Conservation (phyloP, 139 green algal genomes). For the Coelastrella sp. region DNA sequence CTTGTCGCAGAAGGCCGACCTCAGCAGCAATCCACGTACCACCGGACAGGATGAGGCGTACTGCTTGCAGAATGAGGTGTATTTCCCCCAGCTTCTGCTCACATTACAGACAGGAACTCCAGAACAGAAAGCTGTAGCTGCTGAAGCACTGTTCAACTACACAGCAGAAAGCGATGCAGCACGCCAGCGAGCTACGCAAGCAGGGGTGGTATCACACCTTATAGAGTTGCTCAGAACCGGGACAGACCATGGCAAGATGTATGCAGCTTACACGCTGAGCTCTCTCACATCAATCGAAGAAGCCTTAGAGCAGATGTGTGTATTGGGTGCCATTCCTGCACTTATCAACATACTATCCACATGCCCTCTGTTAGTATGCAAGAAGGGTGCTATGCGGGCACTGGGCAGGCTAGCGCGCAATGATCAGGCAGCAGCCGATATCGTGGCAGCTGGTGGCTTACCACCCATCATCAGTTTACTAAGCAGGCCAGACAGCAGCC, state of each 20-base stretch:
- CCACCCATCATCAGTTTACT: slow-evolving; percentile 58
- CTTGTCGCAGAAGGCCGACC: slow-evolving; percentile 37
- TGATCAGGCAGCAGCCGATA: slow-evolving; percentile 56
- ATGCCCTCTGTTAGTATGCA: slow-evolving; percentile 38
- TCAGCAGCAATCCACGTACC: slow-evolving; percentile 35
- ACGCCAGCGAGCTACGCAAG: slow-evolving; percentile 17
- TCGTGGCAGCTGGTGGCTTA: slow-evolving; percentile 62
- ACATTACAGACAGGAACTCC: slow-evolving; percentile 32
- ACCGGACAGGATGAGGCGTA: slow-evolving; percentile 25
- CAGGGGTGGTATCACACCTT: slow-evolving; percentile 54
- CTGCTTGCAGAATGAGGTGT: slow-evolving; percentile 34
- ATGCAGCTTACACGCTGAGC: slow-evolving; percentile 70
- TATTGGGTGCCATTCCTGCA: slow-evolving; percentile 51
- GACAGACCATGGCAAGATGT: slow-evolving; percentile 62
- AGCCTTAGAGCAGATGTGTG: slow-evolving; percentile 50
- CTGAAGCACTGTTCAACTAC: slow-evolving; percentile 59
- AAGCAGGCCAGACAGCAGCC: slow-evolving; percentile 44
- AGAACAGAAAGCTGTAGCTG: slow-evolving; percentile 51
- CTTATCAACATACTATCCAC: slow-evolving; percentile 59
- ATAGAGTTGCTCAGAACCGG: slow-evolving; percentile 56
- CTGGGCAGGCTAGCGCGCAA: slow-evolving; percentile 63
- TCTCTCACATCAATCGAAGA: slow-evolving; percentile 56
- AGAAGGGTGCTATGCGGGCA: slow-evolving; percentile 56
- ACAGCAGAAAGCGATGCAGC: slow-evolving; percentile 48
- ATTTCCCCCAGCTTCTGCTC: slow-evolving; percentile 40